phyloP scores from a whole-genome alignment of 2,329 filamentous ascomycete genomes.

The Epicoccum nigrum region DNA sequence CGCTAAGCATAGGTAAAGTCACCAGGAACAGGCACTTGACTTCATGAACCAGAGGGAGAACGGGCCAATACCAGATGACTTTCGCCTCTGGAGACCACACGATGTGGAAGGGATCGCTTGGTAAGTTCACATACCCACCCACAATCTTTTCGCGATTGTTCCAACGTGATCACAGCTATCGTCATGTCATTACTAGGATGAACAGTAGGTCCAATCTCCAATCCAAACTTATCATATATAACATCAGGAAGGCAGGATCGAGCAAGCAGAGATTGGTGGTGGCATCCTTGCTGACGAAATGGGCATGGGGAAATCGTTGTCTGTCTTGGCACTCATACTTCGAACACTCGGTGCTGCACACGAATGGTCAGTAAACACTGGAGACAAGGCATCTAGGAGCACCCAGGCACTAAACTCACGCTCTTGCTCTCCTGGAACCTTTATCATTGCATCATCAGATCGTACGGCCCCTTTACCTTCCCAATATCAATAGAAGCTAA shows the following conservation, averaged over 20 bases:
- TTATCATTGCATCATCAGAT: constrained; percentile 38
- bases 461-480: constrained; percentile 12
- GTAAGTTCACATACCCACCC: constrained; percentile 13
- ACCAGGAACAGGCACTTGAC: constrained; percentile 37
- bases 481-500: background rate
- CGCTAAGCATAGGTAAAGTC: background rate
- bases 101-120: constrained; percentile 27
- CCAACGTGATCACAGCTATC: constrained; percentile 32
- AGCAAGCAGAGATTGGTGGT: constrained; percentile 40
- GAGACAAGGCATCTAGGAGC: background rate
- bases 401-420: constrained; percentile 30
- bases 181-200: constrained; percentile 51
- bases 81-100: constrained; percentile 33
- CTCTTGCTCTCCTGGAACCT: too few relatives aligned
- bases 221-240: too few relatives aligned
- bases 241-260: constrained; percentile 3
- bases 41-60: constrained; percentile 40
- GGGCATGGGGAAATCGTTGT: constrained; percentile 65
- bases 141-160: too few relatives aligned
- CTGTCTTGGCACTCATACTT: constrained; percentile 58
- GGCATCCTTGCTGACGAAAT: constrained; percentile 67
- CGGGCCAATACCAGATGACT: constrained; percentile 38
- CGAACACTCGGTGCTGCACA: constrained; percentile 49
- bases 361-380: constrained; percentile 39
- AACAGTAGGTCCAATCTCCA: constrained; percentile 14